A percentile compares a stretch with the other conserved stretches of the same genome.
phyloP scores from a whole-genome alignment of 148 eudicot species.

The Nepenthes gracilis region DNA sequence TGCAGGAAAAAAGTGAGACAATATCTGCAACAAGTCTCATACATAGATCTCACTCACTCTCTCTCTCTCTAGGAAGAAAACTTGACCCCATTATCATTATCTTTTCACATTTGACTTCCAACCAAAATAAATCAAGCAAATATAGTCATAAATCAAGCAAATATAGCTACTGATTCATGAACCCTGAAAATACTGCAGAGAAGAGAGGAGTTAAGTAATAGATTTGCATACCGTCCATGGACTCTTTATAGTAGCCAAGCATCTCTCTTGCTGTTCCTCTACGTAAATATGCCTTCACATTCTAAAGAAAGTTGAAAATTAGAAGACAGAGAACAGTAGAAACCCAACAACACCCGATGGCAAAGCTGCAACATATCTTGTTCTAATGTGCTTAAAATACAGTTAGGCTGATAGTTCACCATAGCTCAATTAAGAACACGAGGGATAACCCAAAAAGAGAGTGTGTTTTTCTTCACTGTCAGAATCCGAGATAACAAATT shows the following conservation, averaged over 20 bases:
- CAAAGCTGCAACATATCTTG: no score
- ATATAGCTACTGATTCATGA: neutral
- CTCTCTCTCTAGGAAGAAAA: neutral
- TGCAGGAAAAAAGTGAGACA: neutral
- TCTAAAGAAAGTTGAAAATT: slow-evolving; percentile 26
- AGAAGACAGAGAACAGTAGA: neutral
- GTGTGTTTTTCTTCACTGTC: no score
- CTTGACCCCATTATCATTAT: neutral
- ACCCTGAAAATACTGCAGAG: neutral
- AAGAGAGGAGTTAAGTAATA: neutral
- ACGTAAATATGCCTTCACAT: slow-evolving; percentile 79
- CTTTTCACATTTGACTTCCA: neutral
- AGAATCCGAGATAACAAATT: no score
- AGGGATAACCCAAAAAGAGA: no score
- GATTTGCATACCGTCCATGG: slow-evolving; percentile 59
- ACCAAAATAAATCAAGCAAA: neutral
- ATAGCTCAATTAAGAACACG: no score
- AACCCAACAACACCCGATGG: neutral
- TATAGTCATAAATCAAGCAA: neutral
- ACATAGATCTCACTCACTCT: neutral
- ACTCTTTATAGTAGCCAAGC: slow-evolving; percentile 73
- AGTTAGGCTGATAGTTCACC: no score
- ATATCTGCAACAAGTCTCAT: neutral
- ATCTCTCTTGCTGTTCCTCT: slow-evolving; percentile 95
- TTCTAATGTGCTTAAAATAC: no score